Evolutionary conservation across 768 basidiomycete species (phyloP), one percentile per base, ranked within the genome.

Genomic region (Gloeostereum incarnatum): DNA sequence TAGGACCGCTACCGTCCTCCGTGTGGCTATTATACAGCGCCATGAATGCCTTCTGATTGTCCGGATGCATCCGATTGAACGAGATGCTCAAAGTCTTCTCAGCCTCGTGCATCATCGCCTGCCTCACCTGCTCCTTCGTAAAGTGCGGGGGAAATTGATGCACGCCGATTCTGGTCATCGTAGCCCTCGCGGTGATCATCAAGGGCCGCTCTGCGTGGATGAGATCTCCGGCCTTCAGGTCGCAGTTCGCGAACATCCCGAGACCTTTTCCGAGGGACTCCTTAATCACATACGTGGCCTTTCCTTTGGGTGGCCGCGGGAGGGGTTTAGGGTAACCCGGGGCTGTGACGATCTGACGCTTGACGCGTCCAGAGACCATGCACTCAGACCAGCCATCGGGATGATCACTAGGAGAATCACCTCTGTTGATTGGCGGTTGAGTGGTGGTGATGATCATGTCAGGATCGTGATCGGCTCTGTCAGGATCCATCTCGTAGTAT

Each of bases 121-220:
- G 37, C 6, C 43, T 30, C 20, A 53, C 27, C 18, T n/a, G 11
- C 8, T 10, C 34, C 40, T 36, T 30, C 21, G 5, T n/a, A n/a
- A 11, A 9, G 2, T 36, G 21, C 13, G 26, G 31, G 13, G 2
- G n/a, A 10, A 11, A 11, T 3, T 38, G 19, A 11, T 17, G 7
- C 7, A 35, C 29, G 18, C 9, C 20, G 16, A 19, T 20, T 2
- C 26, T 6, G 1, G 14, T 2, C 19, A 6, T 4, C 24, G 32
- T 9, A 11, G 11, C 9, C 20, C 43, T 40, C 19, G 54, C 54
- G 11, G 39, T 25, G 6, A 65, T 43, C n/a, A 66, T 43, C 25
- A 66, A 46, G 1, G 63, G 63, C 3, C 65, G 59, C 33, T 68
- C 65, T 13, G 44, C 48, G 10, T 62, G 42, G 34, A 68, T 56